Evolutionary conservation across 768 basidiomycete genomes (phyloP), one percentile per base, ranked within the genome.

Genomic region (Mycena vitilis): DNA sequence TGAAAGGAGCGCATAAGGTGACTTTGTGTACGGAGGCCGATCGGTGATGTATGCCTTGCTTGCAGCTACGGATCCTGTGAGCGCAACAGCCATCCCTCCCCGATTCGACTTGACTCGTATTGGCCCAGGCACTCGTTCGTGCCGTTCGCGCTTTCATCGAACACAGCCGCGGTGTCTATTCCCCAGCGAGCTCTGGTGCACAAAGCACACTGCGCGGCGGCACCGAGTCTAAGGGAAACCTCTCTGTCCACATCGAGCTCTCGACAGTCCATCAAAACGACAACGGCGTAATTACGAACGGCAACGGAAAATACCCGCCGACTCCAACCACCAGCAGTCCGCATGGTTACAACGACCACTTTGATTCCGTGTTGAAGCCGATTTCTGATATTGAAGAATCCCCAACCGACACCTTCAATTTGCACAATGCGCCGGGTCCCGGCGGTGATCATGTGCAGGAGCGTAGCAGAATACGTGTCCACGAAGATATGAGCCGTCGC

Each of bases 31-130:
- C 36, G 70, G 70, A 8, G 70, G 70, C 16, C 66, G 70, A 25
- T 44, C 70, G 13, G 52, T 72, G 18, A 37, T 72, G 9, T 72
- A 72, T 49, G 68, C 59, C 13, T 53, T 69, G 6, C 60, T 72
- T 4, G 60, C 71, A 12, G 63, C 64, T 22, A 42, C 64, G 0
- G 71, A 72, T 60, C 71, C 71, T 34, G 71, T 72, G 37, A 20
- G 71, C 63, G 5, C 0, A 36, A 51, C 22, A 5, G 1, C 12
- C 3, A 8, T 36, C 12, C 16, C 38, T 34, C 12, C 12, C 15
- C 20, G 18, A 6, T n/a, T 53, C 10, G 30, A 30, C 30, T 20
- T n/a, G 18, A 37, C 23, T 53, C 2, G 34, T 30, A 20, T 4
- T 12, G 10, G 23, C n/a, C 25, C 6, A 62, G 60, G 60, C 60